phyloP scores from a whole-genome alignment of 192 early-diverging fungal genomes.

The Diversispora eburnea region DNA sequence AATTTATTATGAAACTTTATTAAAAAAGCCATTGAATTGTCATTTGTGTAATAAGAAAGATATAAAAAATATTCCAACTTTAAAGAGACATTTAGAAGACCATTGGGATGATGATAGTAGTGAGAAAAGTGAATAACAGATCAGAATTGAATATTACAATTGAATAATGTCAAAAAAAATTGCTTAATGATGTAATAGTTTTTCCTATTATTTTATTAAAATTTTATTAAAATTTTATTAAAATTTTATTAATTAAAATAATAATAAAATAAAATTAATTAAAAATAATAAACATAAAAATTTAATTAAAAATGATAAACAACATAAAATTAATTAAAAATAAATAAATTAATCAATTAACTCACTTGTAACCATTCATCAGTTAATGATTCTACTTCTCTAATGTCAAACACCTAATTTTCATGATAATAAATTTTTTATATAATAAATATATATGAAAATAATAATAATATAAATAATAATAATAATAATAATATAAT shows the following conservation, averaged over 20 bases:
- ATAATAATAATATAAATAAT: background rate
- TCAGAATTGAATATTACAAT: background rate
- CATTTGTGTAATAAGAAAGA: slow-evolving; percentile 19
- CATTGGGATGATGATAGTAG: slow-evolving; percentile 10
- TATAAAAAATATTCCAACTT: background rate
- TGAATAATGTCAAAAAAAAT: background rate
- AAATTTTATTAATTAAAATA: too few relatives aligned
- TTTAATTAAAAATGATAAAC: too few relatives aligned
- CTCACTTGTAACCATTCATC: slow-evolving; percentile 60
- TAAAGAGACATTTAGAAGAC: slow-evolving; percentile 4
- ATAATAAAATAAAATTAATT: too few relatives aligned
- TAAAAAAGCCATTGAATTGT: slow-evolving; percentile 5
- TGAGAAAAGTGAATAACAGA: background rate
- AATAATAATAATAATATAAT: background rate
- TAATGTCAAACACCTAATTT: slow-evolving; percentile 61
- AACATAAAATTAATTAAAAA: too few relatives aligned
- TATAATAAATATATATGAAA: slow-evolving; percentile 1
- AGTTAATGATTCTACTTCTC: slow-evolving; percentile 62
- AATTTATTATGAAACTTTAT: slow-evolving; percentile 8
- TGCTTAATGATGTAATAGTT: too few relatives aligned
- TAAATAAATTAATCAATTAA: background rate
- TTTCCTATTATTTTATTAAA: too few relatives aligned
- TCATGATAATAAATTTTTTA: background rate
- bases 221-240: too few relatives aligned
- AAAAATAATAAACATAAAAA: too few relatives aligned